Percentiles rank a stretch among this genome's conserved stretches.
Evolutionary conservation across 2,329 filamentous ascomycete genomes (phyloP).

Genomic region (Xenoacremonium recifei): DNA sequence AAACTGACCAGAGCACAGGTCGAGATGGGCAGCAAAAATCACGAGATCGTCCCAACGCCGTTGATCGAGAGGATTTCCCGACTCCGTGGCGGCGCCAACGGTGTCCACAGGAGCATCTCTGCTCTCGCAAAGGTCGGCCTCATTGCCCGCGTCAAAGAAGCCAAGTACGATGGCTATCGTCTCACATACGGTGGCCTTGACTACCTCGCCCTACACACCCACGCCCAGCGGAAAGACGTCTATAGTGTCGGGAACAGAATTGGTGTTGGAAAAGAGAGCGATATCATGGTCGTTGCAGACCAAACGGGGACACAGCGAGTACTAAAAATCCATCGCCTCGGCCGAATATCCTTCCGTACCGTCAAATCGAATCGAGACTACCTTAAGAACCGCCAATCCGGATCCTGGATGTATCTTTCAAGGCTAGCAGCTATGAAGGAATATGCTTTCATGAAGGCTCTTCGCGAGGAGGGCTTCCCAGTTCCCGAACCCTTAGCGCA

Average conservation of each 20-base stretch:
- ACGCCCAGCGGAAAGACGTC: slow-evolving; percentile 74
- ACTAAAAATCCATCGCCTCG: slow-evolving; percentile 93
- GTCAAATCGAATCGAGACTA: slow-evolving; percentile 97
- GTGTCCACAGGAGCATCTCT: slow-evolving; percentile 85
- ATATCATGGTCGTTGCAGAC: slow-evolving; percentile 91
- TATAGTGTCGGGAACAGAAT: slow-evolving; percentile 95
- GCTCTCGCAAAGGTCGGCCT: slow-evolving; percentile 87
- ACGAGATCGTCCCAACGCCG: slow-evolving; percentile 91
- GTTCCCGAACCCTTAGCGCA: slow-evolving; percentile 87
- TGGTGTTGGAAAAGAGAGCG: slow-evolving; percentile 95
- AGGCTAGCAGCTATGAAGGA: slow-evolving; percentile 91
- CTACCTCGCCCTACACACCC: slow-evolving; percentile 91
- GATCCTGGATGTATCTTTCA: slow-evolving; percentile 98
- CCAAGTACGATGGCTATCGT: slow-evolving; percentile 95
- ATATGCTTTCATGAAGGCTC: slow-evolving; percentile 87
- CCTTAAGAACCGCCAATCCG: slow-evolving; percentile 73
- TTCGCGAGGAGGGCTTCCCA: slow-evolving; percentile 80
- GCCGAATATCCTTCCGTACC: slow-evolving; percentile 93
- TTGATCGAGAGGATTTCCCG: slow-evolving; percentile 83
- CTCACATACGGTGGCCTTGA: slow-evolving; percentile 95
- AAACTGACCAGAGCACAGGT: slow-evolving; percentile 54
- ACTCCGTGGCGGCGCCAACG: slow-evolving; percentile 72
- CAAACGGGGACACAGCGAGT: slow-evolving; percentile 74
- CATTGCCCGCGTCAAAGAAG: slow-evolving; percentile 91
- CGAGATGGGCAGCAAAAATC: slow-evolving; percentile 91